A percentile compares a stretch with the other conserved stretches of the same genome.
Evolutionary conservation across 1,139 yeast species (phyloP).

Genomic region (Kodamaea arcana): DNA sequence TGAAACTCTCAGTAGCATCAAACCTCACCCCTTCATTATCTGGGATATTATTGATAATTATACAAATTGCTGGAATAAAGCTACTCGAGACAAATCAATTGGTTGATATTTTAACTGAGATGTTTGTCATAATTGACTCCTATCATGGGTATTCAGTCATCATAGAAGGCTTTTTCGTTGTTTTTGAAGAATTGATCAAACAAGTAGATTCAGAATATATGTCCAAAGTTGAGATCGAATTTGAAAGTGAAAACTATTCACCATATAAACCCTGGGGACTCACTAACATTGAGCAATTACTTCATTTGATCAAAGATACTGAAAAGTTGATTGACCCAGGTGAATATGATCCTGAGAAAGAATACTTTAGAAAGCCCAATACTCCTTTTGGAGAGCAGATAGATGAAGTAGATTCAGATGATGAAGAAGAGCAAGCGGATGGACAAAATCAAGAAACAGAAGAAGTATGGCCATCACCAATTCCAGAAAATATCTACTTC

Average conservation of each 20-base stretch:
- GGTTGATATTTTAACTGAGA: conserved; percentile 66
- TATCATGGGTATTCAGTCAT: conserved; percentile 77
- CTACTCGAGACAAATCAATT: conserved; percentile 54
- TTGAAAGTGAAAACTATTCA: conserved; percentile 16
- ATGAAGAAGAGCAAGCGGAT: conserved; percentile 16
- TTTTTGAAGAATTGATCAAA: conserved; percentile 60
- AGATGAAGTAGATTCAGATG: conserved; percentile 38
- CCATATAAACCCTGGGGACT: conserved; percentile 56
- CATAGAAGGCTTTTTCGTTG: conserved; percentile 70
- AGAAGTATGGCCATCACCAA: conserved; percentile 55
- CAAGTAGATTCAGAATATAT: conserved; percentile 47
- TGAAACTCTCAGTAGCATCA: conserved; percentile 60
- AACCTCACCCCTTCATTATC: conserved; percentile 70
- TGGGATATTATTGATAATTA: conserved; percentile 60
- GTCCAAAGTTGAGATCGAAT: conserved; percentile 11
- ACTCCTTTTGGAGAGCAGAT: conserved; percentile 31
- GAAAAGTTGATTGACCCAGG: conserved; percentile 32
- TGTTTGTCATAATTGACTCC: conserved; percentile 73
- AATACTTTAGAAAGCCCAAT: conserved; percentile 33
- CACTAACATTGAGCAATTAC: conserved; percentile 32
- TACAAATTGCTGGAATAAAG: conserved; percentile 64
- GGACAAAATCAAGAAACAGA: conserved; percentile 16
- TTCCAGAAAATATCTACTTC: conserved; percentile 56
- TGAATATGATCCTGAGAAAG: conserved; percentile 28
- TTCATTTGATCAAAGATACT: conserved; percentile 37